Conservation (phyloP, 441 rosid species). For the Eruca vesicaria region DNA sequence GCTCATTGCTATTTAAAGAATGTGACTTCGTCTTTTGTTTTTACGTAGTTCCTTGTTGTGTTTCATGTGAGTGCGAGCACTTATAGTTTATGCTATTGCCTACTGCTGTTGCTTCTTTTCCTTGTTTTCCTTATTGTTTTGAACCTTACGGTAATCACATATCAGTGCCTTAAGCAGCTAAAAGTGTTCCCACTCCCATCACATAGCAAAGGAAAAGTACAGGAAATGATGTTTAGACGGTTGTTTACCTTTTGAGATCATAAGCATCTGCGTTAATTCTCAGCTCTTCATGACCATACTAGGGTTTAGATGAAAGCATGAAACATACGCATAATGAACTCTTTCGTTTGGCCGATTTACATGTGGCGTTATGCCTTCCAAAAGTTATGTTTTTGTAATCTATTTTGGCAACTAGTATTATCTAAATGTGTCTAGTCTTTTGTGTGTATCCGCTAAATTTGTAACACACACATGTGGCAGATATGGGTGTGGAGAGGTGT, state of each 20-base stretch:
- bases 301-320: neutral
- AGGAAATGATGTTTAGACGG: neutral
- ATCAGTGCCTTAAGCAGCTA: neutral
- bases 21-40: neutral
- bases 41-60: neutral
- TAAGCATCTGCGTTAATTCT: neutral
- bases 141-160: neutral
- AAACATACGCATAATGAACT: neutral
- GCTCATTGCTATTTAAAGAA: neutral
- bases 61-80: neutral
- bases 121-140: neutral
- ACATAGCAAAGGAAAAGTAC: neutral
- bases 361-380: neutral
- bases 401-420: neutral
- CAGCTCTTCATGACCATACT: neutral
- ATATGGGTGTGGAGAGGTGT: slow-evolving; percentile 86
- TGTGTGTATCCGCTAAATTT: neutral
- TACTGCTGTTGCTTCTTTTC: neutral
- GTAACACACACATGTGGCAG: slow-evolving; percentile 29
- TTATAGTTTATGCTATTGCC: neutral
- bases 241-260: neutral
- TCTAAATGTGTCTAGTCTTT: neutral
- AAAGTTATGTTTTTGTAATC: neutral
- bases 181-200: neutral
- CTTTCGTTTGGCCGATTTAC: neutral